Evolutionary conservation across 108 stramenopile genomes (phyloP), one percentile per base, ranked within the genome.

Genomic region (Pseudonitzschia multistriata): DNA sequence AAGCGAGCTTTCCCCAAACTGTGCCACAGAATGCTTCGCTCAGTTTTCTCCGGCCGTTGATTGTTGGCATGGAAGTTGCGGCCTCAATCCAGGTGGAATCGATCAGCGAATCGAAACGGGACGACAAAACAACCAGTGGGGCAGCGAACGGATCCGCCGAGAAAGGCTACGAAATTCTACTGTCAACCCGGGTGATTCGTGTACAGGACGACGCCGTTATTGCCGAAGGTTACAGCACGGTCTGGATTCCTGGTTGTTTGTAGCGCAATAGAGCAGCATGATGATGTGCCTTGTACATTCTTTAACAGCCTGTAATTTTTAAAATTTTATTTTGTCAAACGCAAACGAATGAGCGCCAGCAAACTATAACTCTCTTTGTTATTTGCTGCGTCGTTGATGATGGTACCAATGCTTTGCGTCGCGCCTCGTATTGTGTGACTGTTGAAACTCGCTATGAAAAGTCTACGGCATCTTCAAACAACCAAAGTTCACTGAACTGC

Each of bases 211-310:
- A 74, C 22, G 68, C 54, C 15, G 45, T 70, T 25, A 72, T 84
- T 36, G 80, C 83, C 11, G 67, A 78, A 31, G 83, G 83, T 22
- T 62, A 68, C 35, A 80, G 81, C 40, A 59, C 57, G 57, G 57
- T 59, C 34, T 84, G 83, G 83, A 78, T 84, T 60, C 80, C 80
- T n/a, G 79, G 73, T 30, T 83, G 77, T 67, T 49, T 78, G 54
- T 67, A 36, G 35, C 35, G n/a, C n/a, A n/a, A n/a, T n/a, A n/a
- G n/a, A n/a, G n/a, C n/a, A n/a, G n/a, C n/a, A n/a, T n/a, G n/a
- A n/a, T n/a, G n/a, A n/a, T n/a, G n/a, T n/a, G n/a, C n/a, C n/a
- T n/a, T n/a, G n/a, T n/a, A n/a, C n/a, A n/a, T n/a, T n/a, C n/a
- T n/a, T n/a, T n/a, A n/a, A n/a, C n/a, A n/a, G n/a, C n/a, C n/a